Evolutionary conservation across 352 stramenopile species (phyloP), one percentile per base, ranked within the genome.

Genomic region (Pythium dissotocum): DNA sequence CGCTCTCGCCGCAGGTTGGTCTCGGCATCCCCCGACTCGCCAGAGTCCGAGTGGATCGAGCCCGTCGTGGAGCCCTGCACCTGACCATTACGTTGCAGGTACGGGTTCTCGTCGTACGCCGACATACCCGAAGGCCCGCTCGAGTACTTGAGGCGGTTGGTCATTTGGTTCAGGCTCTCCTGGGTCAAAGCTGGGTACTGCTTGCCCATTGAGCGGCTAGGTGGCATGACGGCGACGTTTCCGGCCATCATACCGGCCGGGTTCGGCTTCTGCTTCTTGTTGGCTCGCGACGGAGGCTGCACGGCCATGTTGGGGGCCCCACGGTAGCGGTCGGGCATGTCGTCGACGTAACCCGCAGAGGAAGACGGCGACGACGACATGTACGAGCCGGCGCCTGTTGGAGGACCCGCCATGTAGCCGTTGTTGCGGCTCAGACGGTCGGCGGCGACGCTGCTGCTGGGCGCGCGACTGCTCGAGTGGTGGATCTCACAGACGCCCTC

Each of bases 1-100:
- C 85, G 82, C 60, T 95, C 87, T n/a, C 87, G 80, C 16, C 87
- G 83, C 44, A 93, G 63, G 51, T 90, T 93, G 18, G 87, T 91
- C 66, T 95, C 87, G 24, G 66, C 68, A 52, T 90, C 87, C 24
- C 77, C 71, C 6, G 87, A 95, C 24, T 81, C 77, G 12, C 88
- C 82, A 26, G 82, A 91, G 51, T 65, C 65, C 33, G 83, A 93
- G 48, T 88, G 87, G 46, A 81, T 72, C 36, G 87, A 95, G 7
- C 79, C 83, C 18, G 87, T 89, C 28, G 77, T 91, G 53, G 72
- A 84, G n/a, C 68, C 70, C 55, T 75, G 68, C 0, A 73, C 75
- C 6, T 63, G 71, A 4, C 71, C 70, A 24, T 77, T 75, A 6
- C 81, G 73, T 52, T 71, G 70, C 38, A 89, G 62, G 76, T 90